Base-by-base conservation (phyloP, 495 filamentous ascomycete genomes). In the Bombardia bombarda region DNA sequence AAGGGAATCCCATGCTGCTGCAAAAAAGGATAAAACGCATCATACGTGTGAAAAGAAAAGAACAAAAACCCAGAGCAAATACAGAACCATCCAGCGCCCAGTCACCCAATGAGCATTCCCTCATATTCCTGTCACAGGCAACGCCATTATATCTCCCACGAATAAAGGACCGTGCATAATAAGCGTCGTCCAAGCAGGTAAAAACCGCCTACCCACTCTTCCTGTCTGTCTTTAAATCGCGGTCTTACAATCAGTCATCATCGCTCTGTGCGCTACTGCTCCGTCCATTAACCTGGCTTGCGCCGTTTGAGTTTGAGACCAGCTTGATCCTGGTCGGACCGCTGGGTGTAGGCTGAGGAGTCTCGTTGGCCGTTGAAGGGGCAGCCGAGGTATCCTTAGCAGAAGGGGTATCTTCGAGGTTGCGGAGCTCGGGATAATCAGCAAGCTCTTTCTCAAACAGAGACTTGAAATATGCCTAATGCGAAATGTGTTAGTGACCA, bases 371-470 rank as follows among this genome's bases (percentile, higher is more conserved):
- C 0, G 82, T 82, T 16, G 79, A 77, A 12, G 78, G 77, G 6
- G 79, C 76, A 13, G 74, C 82, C 6, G 83, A 84, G 42, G 66
- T 69, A 25, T 81, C 85, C 59, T 87, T 72, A 19, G 54, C 50
- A 6, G 72, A 73, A 7, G 53, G 60, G 18, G 46, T 22, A 13
- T 73, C 68, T 42, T 92, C 87, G 20, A 82, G 79, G 42, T 84
- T 83, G 52, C 74, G 76, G 32, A 90, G 75, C 54, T 89, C 79
- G 3, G 86, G 83, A 56, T 89, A 70, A 9, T 70, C 69, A 26
- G 73, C 77, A n/a, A 86, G 75, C 49, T 84, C 78, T 36, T 82
- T 82, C 54, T 74, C 77, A 35, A 90, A 69, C 55, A 78, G 79
- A n/a, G 67, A 61, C 30, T 82, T 62, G 61, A 77, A 86, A 55